Conservation (phyloP, 441 rosid species). For the Populus hybrid region DNA sequence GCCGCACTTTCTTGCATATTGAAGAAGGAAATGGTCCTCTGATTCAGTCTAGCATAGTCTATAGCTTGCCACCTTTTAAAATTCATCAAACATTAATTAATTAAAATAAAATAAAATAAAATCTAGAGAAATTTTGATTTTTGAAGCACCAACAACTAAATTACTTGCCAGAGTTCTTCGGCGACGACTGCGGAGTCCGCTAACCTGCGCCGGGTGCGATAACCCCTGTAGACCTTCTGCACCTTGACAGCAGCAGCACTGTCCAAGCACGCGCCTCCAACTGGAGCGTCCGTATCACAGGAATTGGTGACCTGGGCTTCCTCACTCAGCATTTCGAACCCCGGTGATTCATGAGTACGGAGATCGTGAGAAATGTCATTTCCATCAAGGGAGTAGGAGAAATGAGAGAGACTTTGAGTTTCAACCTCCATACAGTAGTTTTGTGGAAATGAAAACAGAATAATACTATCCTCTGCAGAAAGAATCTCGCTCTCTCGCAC, state of each 20-base stretch:
- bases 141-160: background rate
- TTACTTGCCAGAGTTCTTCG: conserved; percentile 77
- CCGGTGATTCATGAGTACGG: conserved; percentile 8
- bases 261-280: conserved; percentile 12
- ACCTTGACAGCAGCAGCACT: conserved; percentile 48
- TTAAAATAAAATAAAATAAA: background rate
- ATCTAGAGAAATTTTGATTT: background rate
- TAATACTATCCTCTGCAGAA: too few species aligned
- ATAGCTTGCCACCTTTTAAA: conserved; percentile 78
- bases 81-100: background rate
- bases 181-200: conserved; percentile 92
- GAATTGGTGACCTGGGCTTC: background rate
- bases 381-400: conserved; percentile 10
- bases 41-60: conserved; percentile 72
- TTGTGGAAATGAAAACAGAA: background rate
- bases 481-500: background rate
- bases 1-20: conserved; percentile 66
- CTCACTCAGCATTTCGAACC: background rate
- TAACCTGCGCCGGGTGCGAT: conserved; percentile 83
- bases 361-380: conserved; percentile 23
- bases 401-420: conserved; percentile 28
- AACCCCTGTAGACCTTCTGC: conserved; percentile 87
- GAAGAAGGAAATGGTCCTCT: conserved; percentile 77
- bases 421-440: conserved; percentile 30
- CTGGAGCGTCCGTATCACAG: background rate